Base-by-base conservation (phyloP, 352 stramenopile species). In the Globisporangium okanoganense region DNA sequence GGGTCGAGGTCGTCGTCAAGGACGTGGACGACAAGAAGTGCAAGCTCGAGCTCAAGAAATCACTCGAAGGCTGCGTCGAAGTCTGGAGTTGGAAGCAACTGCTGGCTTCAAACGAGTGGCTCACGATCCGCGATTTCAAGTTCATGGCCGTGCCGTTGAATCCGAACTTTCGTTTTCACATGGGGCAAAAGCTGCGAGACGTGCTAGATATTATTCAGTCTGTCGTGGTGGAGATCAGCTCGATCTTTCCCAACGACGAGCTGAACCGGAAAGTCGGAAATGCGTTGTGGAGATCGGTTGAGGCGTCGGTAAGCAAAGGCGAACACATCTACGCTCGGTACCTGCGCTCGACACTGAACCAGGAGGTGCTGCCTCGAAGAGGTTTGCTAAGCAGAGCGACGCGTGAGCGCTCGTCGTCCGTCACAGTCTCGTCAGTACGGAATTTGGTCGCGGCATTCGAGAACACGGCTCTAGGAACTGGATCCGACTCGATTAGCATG, bases 321-420 rank as follows among this genome's bases (percentile, higher is more conserved):
- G 79, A 90, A 50, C 82, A 92, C 62, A 71, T 92, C 25, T 92
- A 80, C 36, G 79, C 82, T 4, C 78, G 82, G 14, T 92, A 92
- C 57, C 78, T 90, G 44, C 75, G 82, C 4, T 89, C 79, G 2
- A 79, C 79, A 20, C 69, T 89, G 9, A 83, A 87, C 24, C 66
- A 85, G 14, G 77, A 88, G 33, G 54, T 57, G 16, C 18, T 65
- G 13, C 57, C 57, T 2, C 20, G 50, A 29, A 36, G 58, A 40
- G 12, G 55, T 3, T 7, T 59, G 3, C 48, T 14, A 20, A 52
- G 16, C 31, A 38, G 18, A 4, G 27, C 8, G 1, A n/a, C 29
- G 5, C 29, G 48, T 13, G 38, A 64, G 8, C 58, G 64, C 5
- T 67, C 67, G 0, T 35, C 59, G 27, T 76, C 67, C 16, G 18